Evolutionary conservation across 1,284 basidiomycete genomes (phyloP), one percentile per base, ranked within the genome.

Genomic region (Limonomyces culmigenus): DNA sequence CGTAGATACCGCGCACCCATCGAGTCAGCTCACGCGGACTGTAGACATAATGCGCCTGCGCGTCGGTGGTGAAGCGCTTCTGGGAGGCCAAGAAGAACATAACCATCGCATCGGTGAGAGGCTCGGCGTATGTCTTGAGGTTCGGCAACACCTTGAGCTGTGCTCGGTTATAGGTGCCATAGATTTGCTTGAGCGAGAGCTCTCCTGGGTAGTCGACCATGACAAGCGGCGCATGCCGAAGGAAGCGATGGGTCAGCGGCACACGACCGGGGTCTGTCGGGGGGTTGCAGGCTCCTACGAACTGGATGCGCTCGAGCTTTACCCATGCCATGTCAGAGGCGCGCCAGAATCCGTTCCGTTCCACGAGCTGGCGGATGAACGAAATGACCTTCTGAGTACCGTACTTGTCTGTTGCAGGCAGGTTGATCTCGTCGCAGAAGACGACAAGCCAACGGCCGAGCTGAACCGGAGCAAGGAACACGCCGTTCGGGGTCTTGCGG

Each of bases 191-290:
- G 52, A 99, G 67, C 6, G 95, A 98, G 11, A 92, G 65, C 55
- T 95, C 88, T 40, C 93, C 95, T 6, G 95, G 95, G 55, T 99
- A 98, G 54, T 98, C 95, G 38, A 99, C 95, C 93, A 98, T 97
- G 51, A 99, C 74, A n/a, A 99, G 67, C 0, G 95, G 95, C 0
- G 93, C 92, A 56, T 99, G 96, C 6, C 95, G 83, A 41, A 98
- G 67, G 76, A 98, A 98, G 43, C 95, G 77, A 53, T 95, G 91
- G 42, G 75, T 92, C 39, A 99, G 77, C 21, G 93, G 89, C n/a
- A 98, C 92, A 57, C 95, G 88, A 38, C 95, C 95, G 30, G 95
- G 92, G 62, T 99, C 95, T n/a, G 95, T 99, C 1, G 95, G 96
- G 16, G 95, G 95, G 52, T 99, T 99, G 60, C 95, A 99, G 32